Evolutionary conservation across 805 yeast species (phyloP).

Genomic region (Wickerhamomyces hampshirensis): DNA sequence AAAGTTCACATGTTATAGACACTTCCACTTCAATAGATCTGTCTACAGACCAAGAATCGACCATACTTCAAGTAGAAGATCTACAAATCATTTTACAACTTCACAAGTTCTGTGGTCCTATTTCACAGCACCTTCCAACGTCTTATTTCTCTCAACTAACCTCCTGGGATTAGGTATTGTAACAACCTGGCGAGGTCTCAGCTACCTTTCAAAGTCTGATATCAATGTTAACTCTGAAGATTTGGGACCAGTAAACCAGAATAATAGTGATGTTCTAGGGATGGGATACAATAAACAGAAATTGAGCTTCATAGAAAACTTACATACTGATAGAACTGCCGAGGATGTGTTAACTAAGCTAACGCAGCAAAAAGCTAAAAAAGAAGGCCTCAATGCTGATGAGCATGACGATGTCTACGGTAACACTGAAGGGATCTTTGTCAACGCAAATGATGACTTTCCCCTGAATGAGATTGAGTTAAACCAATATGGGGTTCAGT

Average conservation of each 20-base stretch:
- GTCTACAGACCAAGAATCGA: background rate
- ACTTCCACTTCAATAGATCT: background rate
- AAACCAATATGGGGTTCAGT: constrained; percentile 1
- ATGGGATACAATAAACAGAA: no score
- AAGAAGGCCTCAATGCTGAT: no score
- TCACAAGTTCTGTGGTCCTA: constrained; percentile 29
- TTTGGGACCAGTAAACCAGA: no score
- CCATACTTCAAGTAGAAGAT: background rate
- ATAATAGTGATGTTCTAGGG: no score
- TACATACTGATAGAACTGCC: no score
- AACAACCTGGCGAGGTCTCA: constrained; percentile 28
- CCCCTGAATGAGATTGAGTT: constrained; percentile 12
- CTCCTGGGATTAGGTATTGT: constrained; percentile 30
- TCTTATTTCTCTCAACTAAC: constrained; percentile 33
- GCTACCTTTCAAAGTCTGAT: constrained; percentile 14
- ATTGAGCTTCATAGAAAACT: no score
- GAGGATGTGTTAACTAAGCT: no score
- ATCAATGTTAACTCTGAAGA: background rate
- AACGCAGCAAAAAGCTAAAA: no score
- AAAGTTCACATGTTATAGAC: background rate
- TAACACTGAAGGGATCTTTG: background rate
- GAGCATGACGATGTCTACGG: no score
- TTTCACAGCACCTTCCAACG: constrained; percentile 34
- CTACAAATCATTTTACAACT: constrained; percentile 3
- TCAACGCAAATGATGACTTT: constrained; percentile 2